Conservation (phyloP, 345 rosid species). For the Litchi chinensis region DNA sequence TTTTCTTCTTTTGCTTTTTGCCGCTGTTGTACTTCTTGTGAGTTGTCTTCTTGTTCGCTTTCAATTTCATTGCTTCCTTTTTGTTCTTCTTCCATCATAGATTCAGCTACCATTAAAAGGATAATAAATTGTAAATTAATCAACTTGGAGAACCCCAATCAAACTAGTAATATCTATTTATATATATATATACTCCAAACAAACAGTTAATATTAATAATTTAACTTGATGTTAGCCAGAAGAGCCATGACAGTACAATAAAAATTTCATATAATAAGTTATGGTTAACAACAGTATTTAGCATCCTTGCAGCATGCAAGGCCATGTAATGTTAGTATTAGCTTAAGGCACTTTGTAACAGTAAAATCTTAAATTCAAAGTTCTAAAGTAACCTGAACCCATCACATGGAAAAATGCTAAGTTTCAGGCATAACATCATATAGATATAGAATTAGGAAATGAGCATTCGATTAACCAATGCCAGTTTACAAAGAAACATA, state of each 20-base stretch:
- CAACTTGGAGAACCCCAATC: background rate
- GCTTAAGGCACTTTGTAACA: background rate
- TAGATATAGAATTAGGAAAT: background rate
- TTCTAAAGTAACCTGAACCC: background rate
- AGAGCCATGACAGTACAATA: too few relatives aligned
- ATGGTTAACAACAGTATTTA: too few relatives aligned
- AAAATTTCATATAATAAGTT: too few relatives aligned
- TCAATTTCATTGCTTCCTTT: slow-evolving; percentile 20
- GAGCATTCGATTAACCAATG: background rate
- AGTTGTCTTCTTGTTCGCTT: slow-evolving; percentile 16
- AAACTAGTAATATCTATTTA: background rate
- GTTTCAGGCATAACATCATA: background rate
- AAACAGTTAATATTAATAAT: too few relatives aligned
- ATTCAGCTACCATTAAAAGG: background rate
- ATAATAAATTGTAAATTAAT: too few relatives aligned
- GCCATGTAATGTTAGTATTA: background rate
- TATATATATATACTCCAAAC: too few relatives aligned
- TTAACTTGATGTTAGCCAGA: too few relatives aligned
- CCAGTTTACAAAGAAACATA: background rate
- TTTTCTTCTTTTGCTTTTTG: slow-evolving; percentile 32
- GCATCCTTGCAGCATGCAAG: background rate
- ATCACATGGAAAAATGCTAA: background rate
- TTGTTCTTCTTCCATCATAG: slow-evolving; percentile 32
- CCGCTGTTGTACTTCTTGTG: background rate
- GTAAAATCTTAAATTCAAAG: background rate